Conservation (phyloP, 371 early-diverging fungal species). For the Syncephalastrum racemosum region DNA sequence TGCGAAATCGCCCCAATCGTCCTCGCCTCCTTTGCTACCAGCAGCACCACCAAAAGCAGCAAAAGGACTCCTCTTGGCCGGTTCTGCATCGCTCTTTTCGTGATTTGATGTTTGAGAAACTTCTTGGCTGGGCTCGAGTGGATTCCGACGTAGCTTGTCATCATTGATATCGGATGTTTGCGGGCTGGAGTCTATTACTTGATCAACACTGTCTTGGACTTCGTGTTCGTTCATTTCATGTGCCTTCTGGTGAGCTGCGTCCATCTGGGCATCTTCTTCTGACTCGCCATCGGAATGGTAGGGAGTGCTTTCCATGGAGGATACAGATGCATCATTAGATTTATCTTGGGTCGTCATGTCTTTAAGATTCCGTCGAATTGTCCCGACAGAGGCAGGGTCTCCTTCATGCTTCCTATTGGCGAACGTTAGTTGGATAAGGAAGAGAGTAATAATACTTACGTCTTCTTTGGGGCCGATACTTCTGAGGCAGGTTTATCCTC, state of each 20-base stretch:
- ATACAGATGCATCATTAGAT: slow-evolving; percentile 10
- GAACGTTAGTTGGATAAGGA: slow-evolving; percentile 1
- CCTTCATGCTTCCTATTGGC: slow-evolving; percentile 40
- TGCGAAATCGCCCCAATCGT: slow-evolving; percentile 50
- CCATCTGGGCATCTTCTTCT: slow-evolving; percentile 16
- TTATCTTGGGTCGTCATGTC: slow-evolving; percentile 49
- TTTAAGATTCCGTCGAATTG: slow-evolving; percentile 45
- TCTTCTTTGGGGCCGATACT: slow-evolving; percentile 40
- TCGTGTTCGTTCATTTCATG: not conserved
- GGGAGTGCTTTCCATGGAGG: slow-evolving; percentile 2
- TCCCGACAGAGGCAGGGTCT: slow-evolving; percentile 27
- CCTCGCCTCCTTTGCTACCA: slow-evolving; percentile 18
- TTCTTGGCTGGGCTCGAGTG: not conserved
- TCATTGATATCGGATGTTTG: not conserved
- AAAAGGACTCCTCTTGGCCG: slow-evolving; percentile 4
- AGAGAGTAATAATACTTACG: slow-evolving; percentile 20
- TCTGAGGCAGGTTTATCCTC: slow-evolving; percentile 14
- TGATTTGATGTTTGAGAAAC: not conserved
- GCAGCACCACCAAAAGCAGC: slow-evolving; percentile 31
- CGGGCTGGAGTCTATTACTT: no score
- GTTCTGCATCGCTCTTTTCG: not conserved
- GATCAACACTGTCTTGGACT: not conserved
- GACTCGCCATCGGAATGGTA: slow-evolving; percentile 16
- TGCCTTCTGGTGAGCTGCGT: slow-evolving; percentile 4
- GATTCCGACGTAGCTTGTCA: not conserved